phyloP scores from a whole-genome alignment of 2,329 filamentous ascomycete genomes.

The Periconia sp. region DNA sequence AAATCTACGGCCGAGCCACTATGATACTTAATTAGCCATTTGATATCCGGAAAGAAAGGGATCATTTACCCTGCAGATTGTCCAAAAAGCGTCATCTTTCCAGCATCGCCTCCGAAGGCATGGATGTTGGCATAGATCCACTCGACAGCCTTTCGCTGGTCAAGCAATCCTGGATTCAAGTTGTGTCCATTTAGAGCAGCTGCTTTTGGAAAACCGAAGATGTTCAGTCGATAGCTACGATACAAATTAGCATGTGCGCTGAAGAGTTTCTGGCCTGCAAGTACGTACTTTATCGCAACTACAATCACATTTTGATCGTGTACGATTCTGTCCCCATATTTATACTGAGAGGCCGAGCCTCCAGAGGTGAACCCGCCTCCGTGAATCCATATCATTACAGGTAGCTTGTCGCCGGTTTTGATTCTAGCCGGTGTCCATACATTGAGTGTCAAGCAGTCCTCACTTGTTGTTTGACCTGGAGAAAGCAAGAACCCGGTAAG shows the following conservation, averaged over 20 bases:
- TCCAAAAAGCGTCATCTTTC: slow-evolving; percentile 40
- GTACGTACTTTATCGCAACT: slow-evolving; percentile 40
- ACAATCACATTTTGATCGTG: slow-evolving; percentile 46
- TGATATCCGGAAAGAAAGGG: too few species aligned
- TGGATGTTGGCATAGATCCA: slow-evolving; percentile 44
- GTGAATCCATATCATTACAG: slow-evolving; percentile 52
- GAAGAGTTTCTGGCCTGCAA: background rate
- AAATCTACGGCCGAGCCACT: slow-evolving; percentile 46
- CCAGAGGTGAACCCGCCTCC: slow-evolving; percentile 50
- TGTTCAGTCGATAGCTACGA: slow-evolving; percentile 33
- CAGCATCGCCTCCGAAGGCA: slow-evolving; percentile 32
- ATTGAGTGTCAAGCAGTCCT: slow-evolving; percentile 31
- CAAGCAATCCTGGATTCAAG: slow-evolving; percentile 37
- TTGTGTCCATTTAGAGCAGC: slow-evolving; percentile 29
- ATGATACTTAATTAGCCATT: background rate
- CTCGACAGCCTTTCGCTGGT: slow-evolving; percentile 40
- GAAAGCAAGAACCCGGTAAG: slow-evolving; percentile 22
- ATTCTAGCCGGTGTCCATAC: slow-evolving; percentile 25
- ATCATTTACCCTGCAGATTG: slow-evolving; percentile 36
- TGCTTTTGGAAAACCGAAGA: slow-evolving; percentile 40
- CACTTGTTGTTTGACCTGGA: slow-evolving; percentile 19
- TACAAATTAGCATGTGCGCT: background rate
- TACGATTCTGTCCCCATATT: slow-evolving; percentile 50
- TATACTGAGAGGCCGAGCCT: slow-evolving; percentile 48
- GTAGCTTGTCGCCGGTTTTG: slow-evolving; percentile 26